A percentile compares a stretch with the other conserved stretches of the same genome.
Evolutionary conservation across 768 basidiomycete genomes (phyloP).

Genomic region (Amyloporia xantha): DNA sequence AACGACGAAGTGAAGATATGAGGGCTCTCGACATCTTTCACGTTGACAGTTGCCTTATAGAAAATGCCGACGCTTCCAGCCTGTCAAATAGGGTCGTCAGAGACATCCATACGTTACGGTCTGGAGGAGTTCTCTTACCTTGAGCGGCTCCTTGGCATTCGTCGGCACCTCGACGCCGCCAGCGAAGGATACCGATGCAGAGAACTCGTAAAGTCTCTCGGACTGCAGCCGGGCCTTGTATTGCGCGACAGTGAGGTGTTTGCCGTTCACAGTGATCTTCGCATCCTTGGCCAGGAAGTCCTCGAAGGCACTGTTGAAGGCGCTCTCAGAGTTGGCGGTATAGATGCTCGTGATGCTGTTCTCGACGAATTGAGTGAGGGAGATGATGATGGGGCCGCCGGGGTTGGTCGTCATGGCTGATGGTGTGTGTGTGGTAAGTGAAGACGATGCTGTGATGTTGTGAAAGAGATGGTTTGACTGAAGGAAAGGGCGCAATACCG

Average conservation of each 20-base stretch:
- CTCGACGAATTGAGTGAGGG: constrained; percentile 37
- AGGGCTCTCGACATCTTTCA: too few species aligned
- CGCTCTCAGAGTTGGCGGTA: constrained; percentile 28
- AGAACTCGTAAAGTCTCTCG: constrained; percentile 15
- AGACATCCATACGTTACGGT: too few species aligned
- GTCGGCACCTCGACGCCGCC: constrained; percentile 23
- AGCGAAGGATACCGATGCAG: constrained; percentile 24
- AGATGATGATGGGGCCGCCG: constrained; percentile 33
- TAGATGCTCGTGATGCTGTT: constrained; percentile 32
- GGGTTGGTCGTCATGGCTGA: too few species aligned
- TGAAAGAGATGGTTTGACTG: too few species aligned
- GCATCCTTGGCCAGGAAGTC: constrained; percentile 31
- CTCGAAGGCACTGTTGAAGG: constrained; percentile 36
- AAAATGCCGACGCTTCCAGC: constrained; percentile 14
- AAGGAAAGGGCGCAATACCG: too few species aligned
- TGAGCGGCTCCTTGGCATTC: background rate
- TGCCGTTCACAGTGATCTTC: constrained; percentile 36
- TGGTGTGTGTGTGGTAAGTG: too few species aligned
- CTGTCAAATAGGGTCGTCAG: too few species aligned
- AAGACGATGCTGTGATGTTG: too few species aligned
- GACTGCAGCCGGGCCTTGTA: constrained; percentile 33
- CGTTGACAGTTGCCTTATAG: too few species aligned
- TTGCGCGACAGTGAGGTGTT: constrained; percentile 28
- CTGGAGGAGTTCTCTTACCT: too few species aligned
- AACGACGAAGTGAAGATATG: too few species aligned